Percentiles rank a stretch among this genome's conserved stretches.
These are phyloP conservation scores for Mycena sanguinolenta DNA, from an alignment of 768 basidiomycete species.

Conservation along the genomic window DNA sequence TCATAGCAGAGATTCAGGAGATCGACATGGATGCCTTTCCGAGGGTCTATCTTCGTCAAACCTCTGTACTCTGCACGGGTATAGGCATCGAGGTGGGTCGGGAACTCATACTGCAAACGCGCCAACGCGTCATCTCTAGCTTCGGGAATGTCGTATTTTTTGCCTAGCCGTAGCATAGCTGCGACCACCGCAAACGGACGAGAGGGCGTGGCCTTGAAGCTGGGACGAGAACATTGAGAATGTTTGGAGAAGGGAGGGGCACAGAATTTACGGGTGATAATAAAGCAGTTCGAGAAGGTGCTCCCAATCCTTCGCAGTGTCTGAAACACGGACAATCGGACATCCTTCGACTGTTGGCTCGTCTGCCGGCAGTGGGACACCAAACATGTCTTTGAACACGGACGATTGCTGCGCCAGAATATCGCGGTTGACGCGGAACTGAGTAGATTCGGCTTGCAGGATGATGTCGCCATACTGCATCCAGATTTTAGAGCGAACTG, in stretches of 20 bases:
- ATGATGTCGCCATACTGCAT: conserved; percentile 16
- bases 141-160: conserved; percentile 21
- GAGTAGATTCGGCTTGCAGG: conserved; percentile 16
- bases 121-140: conserved; percentile 5
- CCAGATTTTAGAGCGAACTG: conserved; percentile 25
- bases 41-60: not conserved
- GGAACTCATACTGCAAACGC: conserved; percentile 14
- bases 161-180: conserved; percentile 21
- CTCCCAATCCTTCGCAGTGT: conserved; percentile 25
- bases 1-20: conserved; percentile 18
- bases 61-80: not conserved
- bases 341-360: conserved; percentile 23
- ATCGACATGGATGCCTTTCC: not conserved
- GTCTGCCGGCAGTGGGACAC: conserved; percentile 54
- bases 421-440: conserved; percentile 17
- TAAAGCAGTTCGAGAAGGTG: conserved; percentile 21
- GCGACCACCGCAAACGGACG: conserved; percentile 8
- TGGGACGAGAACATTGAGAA: not conserved
- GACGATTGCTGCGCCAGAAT: conserved; percentile 44
- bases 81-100: not conserved
- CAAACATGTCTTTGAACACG: conserved; percentile 61
- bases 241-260: not conserved
- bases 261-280: conserved; percentile 5
- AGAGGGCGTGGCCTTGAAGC: not conserved
- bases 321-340: conserved; percentile 13